A percentile compares a stretch with the other conserved stretches of the same genome.
phyloP scores from a whole-genome alignment of 2,329 filamentous ascomycete genomes.

The Tothia fuscella region DNA sequence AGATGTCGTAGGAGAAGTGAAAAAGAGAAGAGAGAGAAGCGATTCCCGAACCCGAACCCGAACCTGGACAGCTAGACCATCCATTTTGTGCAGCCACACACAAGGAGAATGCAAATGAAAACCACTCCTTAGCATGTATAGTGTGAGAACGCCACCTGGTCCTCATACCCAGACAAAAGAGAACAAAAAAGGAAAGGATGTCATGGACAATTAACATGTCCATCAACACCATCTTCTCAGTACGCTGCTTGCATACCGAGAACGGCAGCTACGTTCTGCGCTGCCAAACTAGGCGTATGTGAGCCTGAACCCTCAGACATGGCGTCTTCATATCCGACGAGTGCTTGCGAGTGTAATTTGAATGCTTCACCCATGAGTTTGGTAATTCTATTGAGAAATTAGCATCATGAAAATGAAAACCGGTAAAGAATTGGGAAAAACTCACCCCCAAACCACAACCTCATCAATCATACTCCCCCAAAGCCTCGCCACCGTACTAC shows the following conservation, averaged over 20 bases:
- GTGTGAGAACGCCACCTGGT: no score
- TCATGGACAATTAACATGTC: constrained; percentile 1
- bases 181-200: background rate
- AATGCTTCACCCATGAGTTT: constrained; percentile 97
- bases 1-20: no score
- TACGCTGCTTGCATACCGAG: constrained; percentile 33
- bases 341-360: constrained; percentile 88
- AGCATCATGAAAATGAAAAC: constrained; percentile 3
- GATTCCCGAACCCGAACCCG: no score
- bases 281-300: constrained; percentile 28
- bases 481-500: constrained; percentile 85
- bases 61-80: no score
- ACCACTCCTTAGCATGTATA: no score
- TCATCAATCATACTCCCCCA: constrained; percentile 99
- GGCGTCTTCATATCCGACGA: constrained; percentile 88
- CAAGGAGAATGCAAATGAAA: no score
- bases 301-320: constrained; percentile 35
- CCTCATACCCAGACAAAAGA: no score
- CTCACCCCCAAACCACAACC: constrained; percentile 98
- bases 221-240: no score
- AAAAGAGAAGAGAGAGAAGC: no score
- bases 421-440: constrained; percentile 23
- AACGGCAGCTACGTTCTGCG: constrained; percentile 28
- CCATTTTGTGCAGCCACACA: no score
- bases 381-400: constrained; percentile 52